Base-by-base conservation (phyloP, 305 asterid genomes). In the Solanum hybrid region DNA sequence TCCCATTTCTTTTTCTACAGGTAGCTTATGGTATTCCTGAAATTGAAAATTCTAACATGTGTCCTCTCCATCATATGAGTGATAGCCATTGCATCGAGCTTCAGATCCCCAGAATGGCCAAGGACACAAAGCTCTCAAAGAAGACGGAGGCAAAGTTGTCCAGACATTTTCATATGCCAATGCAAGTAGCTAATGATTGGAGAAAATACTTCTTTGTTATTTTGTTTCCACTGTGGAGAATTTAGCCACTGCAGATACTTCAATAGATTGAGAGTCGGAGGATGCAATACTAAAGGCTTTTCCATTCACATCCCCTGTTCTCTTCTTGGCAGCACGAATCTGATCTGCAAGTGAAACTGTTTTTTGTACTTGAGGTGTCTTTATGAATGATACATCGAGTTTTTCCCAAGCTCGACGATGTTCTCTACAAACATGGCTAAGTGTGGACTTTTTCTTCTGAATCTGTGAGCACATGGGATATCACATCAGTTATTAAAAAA, bases 271-370 rank as follows among this genome's bases (percentile, higher is more conserved):
- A 37, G 89, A 39, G 39, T n/a, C 28, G 2, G 90, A 33, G 5
- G 90, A 80, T 46, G 85, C n/a, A 77, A 13, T 36, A 51, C 75
- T 51, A 24, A 31, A 64, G 34, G 85, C 28, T 31, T 74, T 87
- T 33, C 24, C 61, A 51, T 88, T 88, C 86, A 76, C 24, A 73
- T 36, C 74, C 91, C 94, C 91, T 9, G 93, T 94, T 89, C 89
- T 94, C 86, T 87, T 92, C 92, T 97, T 97, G 67, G 99, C 99
- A 77, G 89, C 88, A 82, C 94, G 96, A 90, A 97, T 96, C 94
- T 96, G 98, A 91, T 97, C 98, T n/a, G 95, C 98, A 20, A 96
- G 94, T 22, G 98, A 91, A 81, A 90, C 89, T 88, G 92, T 93
- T 91, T 92, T 92, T 67, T 86, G 93, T 89, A 86, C 35, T 42